Percentiles rank a stretch among this genome's conserved stretches.
phyloP scores from a whole-genome alignment of 2,329 filamentous ascomycete genomes.

The Paecilomyces niveus region DNA sequence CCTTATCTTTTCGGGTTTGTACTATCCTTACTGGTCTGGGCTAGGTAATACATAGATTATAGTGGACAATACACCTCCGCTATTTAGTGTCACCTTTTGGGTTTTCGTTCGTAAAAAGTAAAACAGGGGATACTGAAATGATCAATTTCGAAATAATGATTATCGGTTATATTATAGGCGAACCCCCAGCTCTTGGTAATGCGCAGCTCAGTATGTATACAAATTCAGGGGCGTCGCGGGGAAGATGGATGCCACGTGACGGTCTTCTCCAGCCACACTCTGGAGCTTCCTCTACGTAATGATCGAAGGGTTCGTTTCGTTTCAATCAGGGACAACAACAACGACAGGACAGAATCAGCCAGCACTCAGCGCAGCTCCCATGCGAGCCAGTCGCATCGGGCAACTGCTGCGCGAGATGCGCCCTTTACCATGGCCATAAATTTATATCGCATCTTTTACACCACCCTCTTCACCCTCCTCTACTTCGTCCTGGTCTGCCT shows the following conservation, averaged over 20 bases:
- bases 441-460: conserved; percentile 75
- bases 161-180: background rate
- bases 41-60: background rate
- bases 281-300: background rate
- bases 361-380: conserved; percentile 2
- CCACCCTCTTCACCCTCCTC: conserved; percentile 67
- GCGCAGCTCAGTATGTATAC: background rate
- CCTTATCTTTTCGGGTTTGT: background rate
- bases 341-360: background rate
- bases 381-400: conserved; percentile 7
- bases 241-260: background rate
- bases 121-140: no score
- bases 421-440: conserved; percentile 24
- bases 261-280: background rate
- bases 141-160: background rate
- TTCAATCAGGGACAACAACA: background rate
- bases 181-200: background rate
- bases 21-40: background rate
- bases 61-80: background rate
- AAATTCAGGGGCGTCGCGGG: background rate
- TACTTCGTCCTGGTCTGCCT: conserved; percentile 66
- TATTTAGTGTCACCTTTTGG: background rate
- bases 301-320: background rate
- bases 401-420: conserved; percentile 11
- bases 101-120: no score